Percentiles rank a stretch among this genome's conserved stretches.
phyloP scores from a whole-genome alignment of 2,329 filamentous ascomycete genomes.

The Phymatotrichopsis omnivora region DNA sequence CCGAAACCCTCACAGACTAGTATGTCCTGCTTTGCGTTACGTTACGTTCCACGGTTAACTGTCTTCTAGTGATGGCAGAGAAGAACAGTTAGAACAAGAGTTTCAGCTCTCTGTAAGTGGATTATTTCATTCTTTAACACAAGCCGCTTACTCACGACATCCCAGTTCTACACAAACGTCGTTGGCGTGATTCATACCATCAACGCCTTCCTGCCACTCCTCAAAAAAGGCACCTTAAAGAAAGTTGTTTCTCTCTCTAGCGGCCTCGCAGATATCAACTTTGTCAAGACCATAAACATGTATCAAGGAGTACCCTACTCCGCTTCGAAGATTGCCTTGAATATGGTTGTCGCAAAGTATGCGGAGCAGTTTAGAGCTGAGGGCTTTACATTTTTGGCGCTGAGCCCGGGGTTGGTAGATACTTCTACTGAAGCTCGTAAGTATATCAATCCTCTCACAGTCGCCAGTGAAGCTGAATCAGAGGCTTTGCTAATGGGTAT shows the following conservation, averaged over 20 bases:
- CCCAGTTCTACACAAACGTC: constrained; percentile 27
- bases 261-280: constrained; percentile 34
- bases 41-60: too few species aligned
- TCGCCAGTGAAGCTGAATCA: too few species aligned
- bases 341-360: constrained; percentile 38
- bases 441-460: not conserved
- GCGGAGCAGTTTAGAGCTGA: constrained; percentile 21
- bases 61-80: constrained; percentile 1
- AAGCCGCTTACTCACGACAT: not conserved
- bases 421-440: constrained; percentile 3
- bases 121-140: not conserved
- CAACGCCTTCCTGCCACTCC: constrained; percentile 38
- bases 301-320: constrained; percentile 34
- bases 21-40: too few species aligned
- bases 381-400: constrained; percentile 16
- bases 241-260: constrained; percentile 39
- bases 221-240: constrained; percentile 36
- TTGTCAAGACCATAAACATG: constrained; percentile 30
- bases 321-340: constrained; percentile 37
- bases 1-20: constrained; percentile 7
- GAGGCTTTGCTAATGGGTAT: too few species aligned
- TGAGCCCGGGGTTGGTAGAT: constrained; percentile 30
- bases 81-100: not conserved
- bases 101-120: not conserved
- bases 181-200: constrained; percentile 34